Evolutionary conservation across 2,329 filamentous ascomycete genomes (phyloP), one percentile per base, ranked within the genome.

Genomic region (Daldinia sp.): DNA sequence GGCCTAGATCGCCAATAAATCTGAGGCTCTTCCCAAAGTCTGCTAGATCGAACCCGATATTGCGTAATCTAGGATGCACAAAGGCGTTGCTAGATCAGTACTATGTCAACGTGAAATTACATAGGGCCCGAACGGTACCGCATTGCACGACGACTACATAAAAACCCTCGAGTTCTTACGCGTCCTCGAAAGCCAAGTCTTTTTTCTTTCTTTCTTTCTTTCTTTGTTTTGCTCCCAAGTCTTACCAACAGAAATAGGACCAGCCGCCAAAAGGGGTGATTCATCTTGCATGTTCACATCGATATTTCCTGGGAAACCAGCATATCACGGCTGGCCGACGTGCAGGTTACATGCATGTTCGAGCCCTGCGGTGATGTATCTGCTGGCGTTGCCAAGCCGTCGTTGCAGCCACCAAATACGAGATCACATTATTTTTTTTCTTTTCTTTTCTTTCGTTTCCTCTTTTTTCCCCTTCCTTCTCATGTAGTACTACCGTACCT

Each of bases 351-450:
- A 45, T 57, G 48, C 53, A 56, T 51, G 50, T 1, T 43, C 30
- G 13, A 30, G 49, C 17, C 17, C 37, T 11, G 49, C 23, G 50
- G 11, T n/a, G 54, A 56, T 27, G 35, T 39, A 35, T 56, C 51
- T 37, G 64, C n/a, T 64, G 57, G 50, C n/a, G 45, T 51, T 61
- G 63, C 63, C 63, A 66, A 64, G 63, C 50, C 48, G 21, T 13
- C 35, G 23, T 48, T 64, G 61, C 57, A 64, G 50, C 55, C 48
- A 35, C 34, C 25, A 53, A 66, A 67, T 67, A 67, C 64, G 64
- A 67, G 64, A 50, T 56, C 39, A 53, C 41, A 58, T 29, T 49
- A 13, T 49, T 51, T 35, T 47, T 45, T 41, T 30, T 21, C 32
- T 50, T 55, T 53, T 19, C 27, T 55, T 50, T n/a, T n/a, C n/a